phyloP scores from a whole-genome alignment of 2,329 filamentous ascomycete genomes.

The Penicillium decumbens region DNA sequence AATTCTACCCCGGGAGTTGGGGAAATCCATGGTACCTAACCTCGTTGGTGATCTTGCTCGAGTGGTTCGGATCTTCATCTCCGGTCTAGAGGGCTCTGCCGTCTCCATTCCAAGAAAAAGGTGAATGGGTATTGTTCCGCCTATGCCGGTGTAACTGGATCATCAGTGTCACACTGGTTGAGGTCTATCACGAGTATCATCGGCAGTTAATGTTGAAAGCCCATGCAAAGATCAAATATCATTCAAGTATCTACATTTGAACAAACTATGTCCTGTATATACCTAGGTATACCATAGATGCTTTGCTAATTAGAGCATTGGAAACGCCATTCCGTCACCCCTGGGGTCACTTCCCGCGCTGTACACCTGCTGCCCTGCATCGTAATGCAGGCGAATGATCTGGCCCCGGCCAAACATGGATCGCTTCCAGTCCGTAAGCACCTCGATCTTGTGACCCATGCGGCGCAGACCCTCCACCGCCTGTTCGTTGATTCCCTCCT shows the following conservation, averaged over 20 bases:
- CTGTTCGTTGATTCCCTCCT: constrained; percentile 21
- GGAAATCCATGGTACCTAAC: background rate
- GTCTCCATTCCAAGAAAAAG: background rate
- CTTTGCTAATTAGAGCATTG: constrained; percentile 25
- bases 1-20: constrained; percentile 12
- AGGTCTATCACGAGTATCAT: background rate
- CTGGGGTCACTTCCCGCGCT: constrained; percentile 84
- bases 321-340: constrained; percentile 72
- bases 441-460: constrained; percentile 21
- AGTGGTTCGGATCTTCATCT: constrained; percentile 2
- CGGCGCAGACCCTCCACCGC: constrained; percentile 19
- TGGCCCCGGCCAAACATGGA: constrained; percentile 23
- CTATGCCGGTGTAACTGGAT: background rate
- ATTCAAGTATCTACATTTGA: background rate
- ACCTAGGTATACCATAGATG: background rate
- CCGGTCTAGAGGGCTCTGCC: background rate
- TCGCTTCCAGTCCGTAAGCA: constrained; percentile 20
- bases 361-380: constrained; percentile 72
- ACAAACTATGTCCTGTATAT: background rate
- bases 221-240: background rate
- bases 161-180: background rate
- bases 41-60: background rate
- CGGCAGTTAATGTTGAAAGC: background rate
- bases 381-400: constrained; percentile 53
- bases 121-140: background rate